A percentile compares a stretch with the other conserved stretches of the same genome.
Conservation (phyloP, 2,329 filamentous ascomycete species). For the Calycina marina region DNA sequence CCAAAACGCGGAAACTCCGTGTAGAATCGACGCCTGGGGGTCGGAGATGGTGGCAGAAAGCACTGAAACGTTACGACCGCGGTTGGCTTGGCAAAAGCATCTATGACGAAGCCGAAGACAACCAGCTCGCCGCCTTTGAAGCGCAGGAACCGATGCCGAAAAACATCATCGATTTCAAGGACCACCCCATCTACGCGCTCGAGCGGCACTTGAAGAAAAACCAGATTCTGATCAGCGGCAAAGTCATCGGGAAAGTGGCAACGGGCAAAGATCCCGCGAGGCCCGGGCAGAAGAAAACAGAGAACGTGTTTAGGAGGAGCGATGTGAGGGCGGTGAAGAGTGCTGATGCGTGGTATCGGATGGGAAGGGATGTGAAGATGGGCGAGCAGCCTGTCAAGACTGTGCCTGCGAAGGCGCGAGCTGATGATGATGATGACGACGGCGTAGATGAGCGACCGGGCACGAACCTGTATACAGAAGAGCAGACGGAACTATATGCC, state of each 20-base stretch:
- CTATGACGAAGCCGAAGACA: constrained; percentile 72
- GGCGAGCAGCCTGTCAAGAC: constrained; percentile 75
- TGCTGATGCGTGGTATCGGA: constrained; percentile 79
- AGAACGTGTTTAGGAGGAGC: constrained; percentile 66
- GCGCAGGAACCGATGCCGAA: constrained; percentile 72
- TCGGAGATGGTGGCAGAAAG: constrained; percentile 37
- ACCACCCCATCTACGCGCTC: constrained; percentile 70
- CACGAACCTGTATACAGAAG: constrained; percentile 42
- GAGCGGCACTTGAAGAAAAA: constrained; percentile 73
- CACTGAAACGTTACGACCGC: constrained; percentile 33
- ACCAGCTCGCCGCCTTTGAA: constrained; percentile 55
- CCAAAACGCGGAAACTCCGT: constrained; percentile 73
- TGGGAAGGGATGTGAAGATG: constrained; percentile 64
- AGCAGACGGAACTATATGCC: constrained; percentile 59
- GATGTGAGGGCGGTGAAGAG: constrained; percentile 70
- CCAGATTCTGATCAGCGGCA: constrained; percentile 60
- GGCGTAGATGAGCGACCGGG: constrained; percentile 32
- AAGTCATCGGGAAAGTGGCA: constrained; percentile 63
- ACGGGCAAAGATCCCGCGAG: constrained; percentile 38
- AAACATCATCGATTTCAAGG: constrained; percentile 76
- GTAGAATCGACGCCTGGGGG: constrained; percentile 48
- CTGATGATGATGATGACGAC: constrained; percentile 24
- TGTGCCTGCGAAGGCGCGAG: constrained; percentile 32
- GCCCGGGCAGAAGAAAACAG: constrained; percentile 32
- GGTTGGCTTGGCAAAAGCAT: constrained; percentile 33